phyloP scores from a whole-genome alignment of 208 protist species.

The Trypanosoma melophagium region DNA sequence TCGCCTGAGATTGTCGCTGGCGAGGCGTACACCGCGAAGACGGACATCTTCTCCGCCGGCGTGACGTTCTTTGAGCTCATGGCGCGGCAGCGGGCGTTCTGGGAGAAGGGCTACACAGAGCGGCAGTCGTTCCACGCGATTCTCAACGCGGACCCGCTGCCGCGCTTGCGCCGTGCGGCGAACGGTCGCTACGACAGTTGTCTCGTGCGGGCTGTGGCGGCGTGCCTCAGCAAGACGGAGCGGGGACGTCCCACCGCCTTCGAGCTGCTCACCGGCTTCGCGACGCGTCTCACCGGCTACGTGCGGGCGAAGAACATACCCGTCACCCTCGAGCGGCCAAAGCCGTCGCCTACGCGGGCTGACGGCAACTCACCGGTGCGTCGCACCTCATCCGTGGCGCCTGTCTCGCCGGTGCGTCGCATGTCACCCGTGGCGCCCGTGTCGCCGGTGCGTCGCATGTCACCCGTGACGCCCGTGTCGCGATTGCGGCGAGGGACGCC shows the following conservation, averaged over 20 bases:
- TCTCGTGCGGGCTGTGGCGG: conserved; percentile 42
- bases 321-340: conserved; percentile 25
- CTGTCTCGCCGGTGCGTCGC: conserved; percentile 23
- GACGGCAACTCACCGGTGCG: conserved; percentile 14
- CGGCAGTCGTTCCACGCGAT: conserved; percentile 52
- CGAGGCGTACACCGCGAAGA: conserved; percentile 89
- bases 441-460: conserved; percentile 24
- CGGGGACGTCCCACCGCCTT: conserved; percentile 46
- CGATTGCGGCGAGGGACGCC: conserved; percentile 3
- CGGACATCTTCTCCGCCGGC: conserved; percentile 92
- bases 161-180: conserved; percentile 33
- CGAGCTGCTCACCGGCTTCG: conserved; percentile 52
- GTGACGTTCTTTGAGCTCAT: conserved; percentile 88
- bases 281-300: conserved; percentile 33
- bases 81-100: conserved; percentile 70
- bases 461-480: background rate
- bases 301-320: conserved; percentile 43
- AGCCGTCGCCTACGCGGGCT: conserved; percentile 14
- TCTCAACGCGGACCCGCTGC: conserved; percentile 57
- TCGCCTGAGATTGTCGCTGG: conserved; percentile 90
- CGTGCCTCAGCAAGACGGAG: conserved; percentile 69
- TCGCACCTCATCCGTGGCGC: conserved; percentile 13
- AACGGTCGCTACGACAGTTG: conserved; percentile 32
- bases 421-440: conserved; percentile 14
- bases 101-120: conserved; percentile 47